Base-by-base conservation (phyloP, 129 eudicot genomes). In the Erigeron canadensis region DNA sequence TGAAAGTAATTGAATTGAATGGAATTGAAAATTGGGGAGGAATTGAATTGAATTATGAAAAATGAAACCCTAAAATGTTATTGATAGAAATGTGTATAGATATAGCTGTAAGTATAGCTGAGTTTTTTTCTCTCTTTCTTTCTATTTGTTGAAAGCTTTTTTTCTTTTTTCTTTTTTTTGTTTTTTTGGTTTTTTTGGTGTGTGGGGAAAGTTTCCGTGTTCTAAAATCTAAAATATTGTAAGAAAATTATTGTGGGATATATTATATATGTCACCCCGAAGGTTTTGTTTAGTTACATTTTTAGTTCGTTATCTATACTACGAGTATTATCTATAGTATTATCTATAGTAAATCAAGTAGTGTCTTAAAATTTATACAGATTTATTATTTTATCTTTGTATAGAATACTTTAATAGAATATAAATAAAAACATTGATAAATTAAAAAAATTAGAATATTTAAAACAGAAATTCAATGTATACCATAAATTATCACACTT, bases 31-130 rank as follows among this genome's bases (percentile, higher is more conserved):
- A 60, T 77, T 70, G 43, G 17, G 58, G 34, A 44, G 4, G 23
- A 48, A 23, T 44, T 13, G 43, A 12, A 18, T 62, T 70, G 50
- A 58, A 58, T 44, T 34, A 47, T 45, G 69, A 70, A 41, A 72
- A 77, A 77, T 22, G 66, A 61, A 61, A 77, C 81, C 81, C 81
- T 77, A 77, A 34, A 62, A 22, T 54, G 60, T 16, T 39, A 62
- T 70, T 70, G 58, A 51, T 28, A 28, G 34, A 28, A 28, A 28
- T 28, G 3, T 28, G 16, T 38, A 57, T 4, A n/a, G 47, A 17
- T 9, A 48, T 7, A 48, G 70, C 5, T 50, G 16, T 50, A 50
- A 10, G 18, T 48, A 48, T 13, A 7, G 58, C 16, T 2, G 58
- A n/a, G 58, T 53, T 13, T 44, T 44, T 34, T 5, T 67, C 37